Evolutionary conservation across 257 asterid species (phyloP), one percentile per base, ranked within the genome.

Genomic region (Cinchona pubescens): DNA sequence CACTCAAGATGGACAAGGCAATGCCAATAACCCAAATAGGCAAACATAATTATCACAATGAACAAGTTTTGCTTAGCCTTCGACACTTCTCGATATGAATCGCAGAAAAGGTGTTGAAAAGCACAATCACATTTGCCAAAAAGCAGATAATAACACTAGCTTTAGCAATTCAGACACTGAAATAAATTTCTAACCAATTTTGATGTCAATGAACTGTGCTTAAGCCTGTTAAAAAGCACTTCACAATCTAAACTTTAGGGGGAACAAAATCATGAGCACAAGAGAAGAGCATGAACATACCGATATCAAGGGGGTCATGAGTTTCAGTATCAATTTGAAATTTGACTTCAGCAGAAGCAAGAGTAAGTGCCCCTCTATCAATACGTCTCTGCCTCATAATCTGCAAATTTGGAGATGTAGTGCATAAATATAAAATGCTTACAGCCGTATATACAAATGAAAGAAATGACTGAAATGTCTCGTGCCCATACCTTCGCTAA

Each of bases 321-420:
- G 99, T 95, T 88, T 92, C 99, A 32, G 99, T 95, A 74, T 95
- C 99, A 76, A 92, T 95, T 78, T 92, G 92, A 84, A 95, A 95
- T 82, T 95, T 95, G 76, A 95, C 99, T 90, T 95, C 99, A 75
- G 99, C 99, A 18, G 99, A 95, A 73, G 99, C 99, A 86, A 95
- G 98, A 67, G 99, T 95, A 76, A 95, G 83, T 68, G 99, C 99
- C 76, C 99, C 99, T 85, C 96, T 90, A 7, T 91, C 99, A 79
- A 95, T 88, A 76, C 99, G 97, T 74, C 87, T 91, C 85, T 86
- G 96, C 92, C 99, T 91, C 99, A 95, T 92, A 76, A 91, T 84
- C 99, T 95, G 85, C 84, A 81, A 79, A 59, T 37, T 79, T 75
- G 67, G 62, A 71, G 58, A 59, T 34, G 30, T 43, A 68, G 29